phyloP scores from a whole-genome alignment of 108 stramenopile species.

The Skeletonema grethae region DNA sequence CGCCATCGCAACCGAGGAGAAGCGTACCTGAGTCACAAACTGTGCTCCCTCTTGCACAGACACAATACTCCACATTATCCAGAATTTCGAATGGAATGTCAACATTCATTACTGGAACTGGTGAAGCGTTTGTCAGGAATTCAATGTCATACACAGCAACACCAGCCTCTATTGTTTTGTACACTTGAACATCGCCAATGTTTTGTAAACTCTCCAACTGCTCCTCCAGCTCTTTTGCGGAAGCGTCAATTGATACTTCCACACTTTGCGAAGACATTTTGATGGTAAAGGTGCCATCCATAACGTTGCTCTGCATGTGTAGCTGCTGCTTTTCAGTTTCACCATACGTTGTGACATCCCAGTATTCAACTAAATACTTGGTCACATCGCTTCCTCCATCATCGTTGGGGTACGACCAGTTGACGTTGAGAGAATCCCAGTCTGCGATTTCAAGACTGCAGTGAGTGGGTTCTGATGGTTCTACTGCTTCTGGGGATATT shows the following conservation, averaged over 20 bases:
- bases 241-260: conserved; percentile 15
- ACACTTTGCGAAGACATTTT: conserved; percentile 13
- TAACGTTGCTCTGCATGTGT: conserved; percentile 16
- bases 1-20: conserved; percentile 9
- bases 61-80: conserved; percentile 27
- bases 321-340: conserved; percentile 51
- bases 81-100: conserved; percentile 1
- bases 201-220: conserved; percentile 44
- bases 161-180: conserved; percentile 6
- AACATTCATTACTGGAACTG: conserved; percentile 32
- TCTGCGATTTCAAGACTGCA: conserved; percentile 49
- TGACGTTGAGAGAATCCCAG: conserved; percentile 52
- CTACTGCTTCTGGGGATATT: conserved; percentile 43
- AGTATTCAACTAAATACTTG: conserved; percentile 69
- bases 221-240: conserved; percentile 42
- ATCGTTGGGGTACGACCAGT: conserved; percentile 60
- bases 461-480: conserved; percentile 53
- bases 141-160: conserved; percentile 29
- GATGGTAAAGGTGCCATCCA: conserved; percentile 30
- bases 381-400: conserved; percentile 67
- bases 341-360: conserved; percentile 42
- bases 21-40: conserved; percentile 18
- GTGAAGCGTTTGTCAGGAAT: conserved; percentile 30
- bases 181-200: conserved; percentile 54
- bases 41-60: conserved; percentile 30